Evolutionary conservation across 2,329 filamentous ascomycete genomes (phyloP).

Genomic region (Colletotrichum camelliae): DNA sequence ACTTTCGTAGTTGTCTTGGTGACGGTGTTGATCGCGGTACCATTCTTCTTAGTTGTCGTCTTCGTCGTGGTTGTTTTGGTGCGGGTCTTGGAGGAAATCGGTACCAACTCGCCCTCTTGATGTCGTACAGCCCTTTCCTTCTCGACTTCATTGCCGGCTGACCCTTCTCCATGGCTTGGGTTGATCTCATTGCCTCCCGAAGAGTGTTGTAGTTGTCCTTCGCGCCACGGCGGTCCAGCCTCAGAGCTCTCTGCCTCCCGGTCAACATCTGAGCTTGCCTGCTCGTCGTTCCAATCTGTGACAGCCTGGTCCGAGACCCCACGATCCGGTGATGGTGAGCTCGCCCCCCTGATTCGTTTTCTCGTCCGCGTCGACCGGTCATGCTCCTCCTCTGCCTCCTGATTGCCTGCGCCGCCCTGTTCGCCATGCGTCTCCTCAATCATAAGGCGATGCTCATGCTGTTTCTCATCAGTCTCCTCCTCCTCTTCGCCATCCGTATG

Average conservation of each 20-base stretch:
- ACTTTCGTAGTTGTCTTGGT: neutral
- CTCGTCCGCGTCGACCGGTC: too few species aligned
- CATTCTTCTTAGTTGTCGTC: neutral
- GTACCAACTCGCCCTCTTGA: neutral
- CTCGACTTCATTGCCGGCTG: accelerated
- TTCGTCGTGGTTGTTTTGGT: neutral
- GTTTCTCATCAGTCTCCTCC: neutral
- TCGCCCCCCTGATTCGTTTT: too few species aligned
- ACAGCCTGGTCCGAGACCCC: too few species aligned
- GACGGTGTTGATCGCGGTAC: neutral
- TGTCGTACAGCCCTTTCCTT: accelerated
- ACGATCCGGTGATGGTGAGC: too few species aligned
- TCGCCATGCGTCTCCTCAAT: neutral
- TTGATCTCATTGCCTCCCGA: too few species aligned
- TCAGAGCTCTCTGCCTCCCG: neutral
- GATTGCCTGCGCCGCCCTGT: neutral
- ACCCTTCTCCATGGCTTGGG: accelerated
- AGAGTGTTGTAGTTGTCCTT: neutral
- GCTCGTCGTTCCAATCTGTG: accelerated
- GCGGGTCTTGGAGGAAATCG: neutral
- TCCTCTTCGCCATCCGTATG: too few species aligned
- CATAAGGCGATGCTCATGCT: neutral
- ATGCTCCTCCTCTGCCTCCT: neutral
- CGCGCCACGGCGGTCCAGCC: neutral
- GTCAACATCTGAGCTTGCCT: too few species aligned